phyloP scores from a whole-genome alignment of 768 basidiomycete genomes.

The Lactarius quietus region DNA sequence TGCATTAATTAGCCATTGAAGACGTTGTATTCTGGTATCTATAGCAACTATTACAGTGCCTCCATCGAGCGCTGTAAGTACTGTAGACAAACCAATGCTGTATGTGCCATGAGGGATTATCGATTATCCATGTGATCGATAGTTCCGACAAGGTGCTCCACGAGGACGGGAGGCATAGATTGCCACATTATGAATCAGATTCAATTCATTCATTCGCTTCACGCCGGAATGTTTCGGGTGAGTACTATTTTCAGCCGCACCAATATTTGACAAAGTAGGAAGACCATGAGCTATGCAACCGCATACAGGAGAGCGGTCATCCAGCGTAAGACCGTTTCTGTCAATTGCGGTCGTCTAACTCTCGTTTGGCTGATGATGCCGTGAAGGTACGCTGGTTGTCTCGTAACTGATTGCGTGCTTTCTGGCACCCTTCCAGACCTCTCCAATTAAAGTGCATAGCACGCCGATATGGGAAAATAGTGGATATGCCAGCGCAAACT shows the following conservation, averaged over 20 bases:
- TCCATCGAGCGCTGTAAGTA: background rate
- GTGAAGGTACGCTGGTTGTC: background rate
- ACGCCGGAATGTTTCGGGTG: background rate
- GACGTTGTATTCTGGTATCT: background rate
- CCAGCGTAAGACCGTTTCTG: background rate
- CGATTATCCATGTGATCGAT: background rate
- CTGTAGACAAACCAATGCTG: background rate
- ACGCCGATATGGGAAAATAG: background rate
- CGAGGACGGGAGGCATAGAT: background rate
- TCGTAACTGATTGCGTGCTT: background rate
- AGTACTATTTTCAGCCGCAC: background rate
- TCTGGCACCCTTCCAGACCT: background rate
- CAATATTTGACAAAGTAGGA: background rate
- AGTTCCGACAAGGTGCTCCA: background rate
- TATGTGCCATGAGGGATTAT: background rate
- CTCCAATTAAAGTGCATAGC: background rate
- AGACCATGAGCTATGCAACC: background rate
- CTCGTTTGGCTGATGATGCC: background rate
- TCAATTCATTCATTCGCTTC: background rate
- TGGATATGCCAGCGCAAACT: background rate
- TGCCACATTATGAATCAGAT: background rate
- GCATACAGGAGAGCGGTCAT: background rate
- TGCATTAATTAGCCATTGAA: background rate
- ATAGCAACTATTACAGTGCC: background rate
- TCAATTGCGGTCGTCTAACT: background rate